A percentile compares a stretch with the other conserved stretches of the same genome.
Evolutionary conservation across 1,284 basidiomycete species (phyloP).

Genomic region (Hymenochaete sp.): DNA sequence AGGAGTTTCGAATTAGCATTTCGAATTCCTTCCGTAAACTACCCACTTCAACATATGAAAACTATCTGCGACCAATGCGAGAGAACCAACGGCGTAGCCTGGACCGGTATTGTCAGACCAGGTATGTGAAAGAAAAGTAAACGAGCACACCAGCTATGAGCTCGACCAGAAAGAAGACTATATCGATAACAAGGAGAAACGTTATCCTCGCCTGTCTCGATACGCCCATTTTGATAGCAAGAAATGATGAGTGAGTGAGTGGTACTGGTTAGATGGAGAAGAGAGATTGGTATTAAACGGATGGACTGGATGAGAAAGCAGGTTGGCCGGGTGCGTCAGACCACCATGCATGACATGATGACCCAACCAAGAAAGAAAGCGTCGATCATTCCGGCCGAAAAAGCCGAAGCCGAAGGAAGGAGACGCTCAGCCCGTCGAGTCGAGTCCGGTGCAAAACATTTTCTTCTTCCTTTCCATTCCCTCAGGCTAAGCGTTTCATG

Average conservation of each 20-base stretch:
- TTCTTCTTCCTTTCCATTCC: no score
- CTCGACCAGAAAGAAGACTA: slow-evolving; percentile 90
- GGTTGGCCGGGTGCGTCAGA: background rate
- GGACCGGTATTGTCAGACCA: slow-evolving; percentile 12
- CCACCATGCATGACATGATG: no score
- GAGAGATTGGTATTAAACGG: slow-evolving; percentile 2
- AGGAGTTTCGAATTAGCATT: slow-evolving; percentile 8
- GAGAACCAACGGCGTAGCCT: slow-evolving; percentile 91
- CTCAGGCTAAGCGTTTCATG: no score
- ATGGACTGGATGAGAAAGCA: background rate
- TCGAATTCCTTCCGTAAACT: slow-evolving; percentile 5
- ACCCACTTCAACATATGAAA: slow-evolving; percentile 97
- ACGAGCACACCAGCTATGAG: slow-evolving; percentile 60
- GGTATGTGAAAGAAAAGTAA: background rate
- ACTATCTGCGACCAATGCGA: slow-evolving; percentile 92
- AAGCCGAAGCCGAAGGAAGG: no score
- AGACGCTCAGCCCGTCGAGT: no score
- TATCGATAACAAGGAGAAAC: slow-evolving; percentile 77
- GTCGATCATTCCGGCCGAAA: no score
- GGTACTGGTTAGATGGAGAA: slow-evolving; percentile 5
- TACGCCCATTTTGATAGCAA: slow-evolving; percentile 40
- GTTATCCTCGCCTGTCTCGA: slow-evolving; percentile 74
- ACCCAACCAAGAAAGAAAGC: no score
- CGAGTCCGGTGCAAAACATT: no score
- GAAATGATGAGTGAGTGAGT: no score